Evolutionary conservation across 352 stramenopile species (phyloP).

Genomic region (Albugo candida): DNA sequence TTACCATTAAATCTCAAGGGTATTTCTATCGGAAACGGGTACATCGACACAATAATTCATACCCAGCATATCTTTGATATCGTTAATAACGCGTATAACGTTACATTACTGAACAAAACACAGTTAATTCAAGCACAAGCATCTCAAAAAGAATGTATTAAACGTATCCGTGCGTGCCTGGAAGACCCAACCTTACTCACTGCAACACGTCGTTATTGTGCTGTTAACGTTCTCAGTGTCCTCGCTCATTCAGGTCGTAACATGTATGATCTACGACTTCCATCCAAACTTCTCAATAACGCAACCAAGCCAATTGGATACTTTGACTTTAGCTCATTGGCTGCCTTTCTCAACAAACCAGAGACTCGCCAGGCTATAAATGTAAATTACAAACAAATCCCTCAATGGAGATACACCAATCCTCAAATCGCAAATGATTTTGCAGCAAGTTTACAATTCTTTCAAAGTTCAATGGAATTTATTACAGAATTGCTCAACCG

Average conservation of each 20-base stretch:
- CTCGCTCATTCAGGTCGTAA: conserved; percentile 30
- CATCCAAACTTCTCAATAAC: conserved; percentile 13
- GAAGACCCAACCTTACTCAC: conserved; percentile 21
- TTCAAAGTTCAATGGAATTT: conserved; percentile 77
- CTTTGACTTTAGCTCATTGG: conserved; percentile 47
- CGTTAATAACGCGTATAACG: conserved; percentile 63
- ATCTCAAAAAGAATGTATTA: conserved; percentile 22
- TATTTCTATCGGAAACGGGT: conserved; percentile 60
- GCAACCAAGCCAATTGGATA: conserved; percentile 28
- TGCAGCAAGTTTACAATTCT: conserved; percentile 56
- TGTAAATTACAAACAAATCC: conserved; percentile 18
- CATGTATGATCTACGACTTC: conserved; percentile 51
- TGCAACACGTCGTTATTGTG: conserved; percentile 19
- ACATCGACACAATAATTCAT: conserved; percentile 35
- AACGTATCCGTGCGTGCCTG: conserved; percentile 24
- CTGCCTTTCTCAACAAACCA: conserved; percentile 32
- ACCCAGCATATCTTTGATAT: conserved; percentile 56
- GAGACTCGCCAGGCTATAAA: conserved; percentile 18
- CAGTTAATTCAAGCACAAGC: conserved; percentile 25
- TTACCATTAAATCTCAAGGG: conserved; percentile 49
- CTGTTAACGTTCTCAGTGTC: conserved; percentile 15
- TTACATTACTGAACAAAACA: conserved; percentile 25
- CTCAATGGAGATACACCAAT: conserved; percentile 82
- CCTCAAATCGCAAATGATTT: conserved; percentile 84
- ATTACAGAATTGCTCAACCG: conserved; percentile 75